Conservation (phyloP, 1,139 yeast species). For the Wickerhamiella infanticola region DNA sequence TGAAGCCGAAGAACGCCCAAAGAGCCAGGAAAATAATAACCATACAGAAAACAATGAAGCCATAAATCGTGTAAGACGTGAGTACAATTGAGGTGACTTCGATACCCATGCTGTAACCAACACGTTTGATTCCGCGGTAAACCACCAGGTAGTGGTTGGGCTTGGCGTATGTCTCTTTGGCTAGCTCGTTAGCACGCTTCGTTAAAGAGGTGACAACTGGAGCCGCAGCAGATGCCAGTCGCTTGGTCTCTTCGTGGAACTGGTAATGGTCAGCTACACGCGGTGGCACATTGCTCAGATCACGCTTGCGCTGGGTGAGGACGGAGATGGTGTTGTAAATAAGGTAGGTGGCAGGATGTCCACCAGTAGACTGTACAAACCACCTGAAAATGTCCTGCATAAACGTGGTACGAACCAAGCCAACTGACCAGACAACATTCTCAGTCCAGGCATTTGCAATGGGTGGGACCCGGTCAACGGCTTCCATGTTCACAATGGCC, state of each 20-base stretch:
- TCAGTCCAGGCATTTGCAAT: slow-evolving; percentile 97
- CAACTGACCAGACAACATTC: slow-evolving; percentile 91
- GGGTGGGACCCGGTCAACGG: slow-evolving; percentile 86
- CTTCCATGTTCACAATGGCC: slow-evolving; percentile 90
- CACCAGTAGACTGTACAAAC: slow-evolving; percentile 95
- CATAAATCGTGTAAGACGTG: slow-evolving; percentile 72
- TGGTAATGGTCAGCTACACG: slow-evolving; percentile 14
- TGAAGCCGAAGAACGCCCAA: slow-evolving; percentile 1
- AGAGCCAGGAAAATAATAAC: slow-evolving; percentile 14
- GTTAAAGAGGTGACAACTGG: slow-evolving; percentile 1
- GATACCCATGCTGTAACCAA: slow-evolving; percentile 69
- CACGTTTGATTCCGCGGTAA: slow-evolving; percentile 82
- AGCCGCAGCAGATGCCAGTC: slow-evolving; percentile 3
- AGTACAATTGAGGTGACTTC: slow-evolving; percentile 74
- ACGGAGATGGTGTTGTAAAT: slow-evolving; percentile 36
- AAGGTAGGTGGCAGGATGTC: slow-evolving; percentile 60
- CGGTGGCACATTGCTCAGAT: slow-evolving; percentile 8
- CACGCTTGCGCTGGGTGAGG: slow-evolving; percentile 49
- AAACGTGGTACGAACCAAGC: slow-evolving; percentile 58
- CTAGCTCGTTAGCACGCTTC: slow-evolving; percentile 11
- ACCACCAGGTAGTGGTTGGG: slow-evolving; percentile 28
- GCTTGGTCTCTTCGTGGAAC: slow-evolving; percentile 4
- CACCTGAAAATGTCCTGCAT: slow-evolving; percentile 81
- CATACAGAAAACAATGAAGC: slow-evolving; percentile 39
- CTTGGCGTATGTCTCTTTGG: slow-evolving; percentile 12